phyloP scores from a whole-genome alignment of 352 stramenopile genomes.

The Pythium graminicola region DNA sequence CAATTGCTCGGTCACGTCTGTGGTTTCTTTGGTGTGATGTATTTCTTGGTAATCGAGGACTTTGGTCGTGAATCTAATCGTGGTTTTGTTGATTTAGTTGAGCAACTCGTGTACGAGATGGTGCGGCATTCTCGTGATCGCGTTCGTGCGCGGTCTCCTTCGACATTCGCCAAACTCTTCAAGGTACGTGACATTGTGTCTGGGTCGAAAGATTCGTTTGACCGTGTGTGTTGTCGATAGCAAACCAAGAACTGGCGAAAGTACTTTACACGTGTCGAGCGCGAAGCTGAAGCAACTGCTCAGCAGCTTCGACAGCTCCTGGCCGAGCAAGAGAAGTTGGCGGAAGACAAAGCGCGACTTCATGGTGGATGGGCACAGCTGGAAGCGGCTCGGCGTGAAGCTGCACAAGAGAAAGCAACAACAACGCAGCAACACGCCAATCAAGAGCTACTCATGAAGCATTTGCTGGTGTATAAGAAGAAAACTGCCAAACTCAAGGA shows the following conservation, averaged over 20 bases:
- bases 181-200: conserved; percentile 26
- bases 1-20: conserved; percentile 33
- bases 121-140: conserved; percentile 47
- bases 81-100: conserved; percentile 30
- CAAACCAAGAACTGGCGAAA: conserved; percentile 73
- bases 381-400: conserved; percentile 22
- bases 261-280: conserved; percentile 55
- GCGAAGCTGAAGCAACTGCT: conserved; percentile 28
- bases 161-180: conserved; percentile 54
- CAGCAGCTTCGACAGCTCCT: conserved; percentile 30
- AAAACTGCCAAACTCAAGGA: conserved; percentile 51
- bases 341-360: conserved; percentile 22
- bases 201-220: background rate
- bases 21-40: conserved; percentile 38
- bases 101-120: conserved; percentile 59
- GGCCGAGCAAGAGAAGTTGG: conserved; percentile 31
- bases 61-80: background rate
- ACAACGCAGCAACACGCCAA: background rate
- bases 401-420: conserved; percentile 18
- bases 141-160: conserved; percentile 33
- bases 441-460: conserved; percentile 25
- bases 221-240: conserved; percentile 3
- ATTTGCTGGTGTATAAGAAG: conserved; percentile 43
- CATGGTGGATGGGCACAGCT: conserved; percentile 19
- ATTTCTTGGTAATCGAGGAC: background rate